Evolutionary conservation across 495 filamentous ascomycete genomes (phyloP).

Genomic region (Trichodelitschia bisporula): DNA sequence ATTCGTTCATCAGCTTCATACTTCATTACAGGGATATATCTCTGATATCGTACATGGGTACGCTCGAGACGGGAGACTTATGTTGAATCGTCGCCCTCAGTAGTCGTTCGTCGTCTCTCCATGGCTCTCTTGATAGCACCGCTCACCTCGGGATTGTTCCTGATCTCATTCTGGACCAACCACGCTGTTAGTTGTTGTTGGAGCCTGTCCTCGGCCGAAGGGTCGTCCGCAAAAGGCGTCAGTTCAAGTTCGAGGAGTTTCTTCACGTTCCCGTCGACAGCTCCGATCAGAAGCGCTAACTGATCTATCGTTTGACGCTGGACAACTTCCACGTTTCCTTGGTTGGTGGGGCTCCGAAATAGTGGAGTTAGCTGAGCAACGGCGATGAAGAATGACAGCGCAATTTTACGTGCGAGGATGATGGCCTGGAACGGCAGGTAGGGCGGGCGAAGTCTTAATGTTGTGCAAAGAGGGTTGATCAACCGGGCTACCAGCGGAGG

Average conservation of each 20-base stretch:
- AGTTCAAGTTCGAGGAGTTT: slow-evolving; percentile 52
- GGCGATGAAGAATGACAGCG: slow-evolving; percentile 69
- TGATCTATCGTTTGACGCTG: slow-evolving; percentile 20
- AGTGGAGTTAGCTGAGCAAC: slow-evolving; percentile 61
- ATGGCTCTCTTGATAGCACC: slow-evolving; percentile 15
- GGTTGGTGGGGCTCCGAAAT: slow-evolving; percentile 15
- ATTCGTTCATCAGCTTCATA: too few species aligned
- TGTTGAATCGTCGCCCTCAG: too few species aligned
- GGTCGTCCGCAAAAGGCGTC: slow-evolving; percentile 58
- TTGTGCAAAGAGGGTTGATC: slow-evolving; percentile 34
- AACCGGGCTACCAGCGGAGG: slow-evolving; percentile 29
- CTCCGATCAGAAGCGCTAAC: slow-evolving; percentile 25
- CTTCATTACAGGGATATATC: too few species aligned
- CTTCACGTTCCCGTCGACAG: slow-evolving; percentile 38
- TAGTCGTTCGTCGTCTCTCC: slow-evolving; percentile 9
- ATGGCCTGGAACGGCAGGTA: slow-evolving; percentile 81
- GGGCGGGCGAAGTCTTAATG: slow-evolving; percentile 26
- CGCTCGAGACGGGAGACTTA: too few species aligned
- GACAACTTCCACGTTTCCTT: slow-evolving; percentile 7
- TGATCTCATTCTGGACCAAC: slow-evolving; percentile 19
- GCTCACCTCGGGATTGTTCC: slow-evolving; percentile 16
- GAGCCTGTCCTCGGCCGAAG: slow-evolving; percentile 23
- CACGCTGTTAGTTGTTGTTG: slow-evolving; percentile 14
- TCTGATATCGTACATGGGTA: too few species aligned
- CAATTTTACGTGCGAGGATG: slow-evolving; percentile 45